Evolutionary conservation across 108 stramenopile genomes (phyloP).

Genomic region (Thalassiosira profunda): DNA sequence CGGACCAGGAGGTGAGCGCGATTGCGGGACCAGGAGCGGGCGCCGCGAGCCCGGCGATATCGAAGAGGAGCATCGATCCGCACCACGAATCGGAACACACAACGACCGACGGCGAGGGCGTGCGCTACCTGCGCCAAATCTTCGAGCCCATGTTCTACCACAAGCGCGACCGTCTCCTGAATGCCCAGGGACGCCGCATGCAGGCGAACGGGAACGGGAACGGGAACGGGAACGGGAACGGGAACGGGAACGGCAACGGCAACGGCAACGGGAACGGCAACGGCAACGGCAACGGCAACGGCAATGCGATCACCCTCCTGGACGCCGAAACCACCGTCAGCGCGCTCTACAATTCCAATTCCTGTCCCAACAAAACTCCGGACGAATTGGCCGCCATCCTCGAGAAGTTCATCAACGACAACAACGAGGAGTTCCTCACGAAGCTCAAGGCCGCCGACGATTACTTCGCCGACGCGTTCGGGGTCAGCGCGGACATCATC

Average conservation of each 20-base stretch:
- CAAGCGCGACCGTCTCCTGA: too few relatives aligned
- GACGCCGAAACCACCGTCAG: neutral
- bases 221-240: too few relatives aligned
- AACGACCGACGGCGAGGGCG: neutral
- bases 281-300: too few relatives aligned
- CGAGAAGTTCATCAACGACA: neutral
- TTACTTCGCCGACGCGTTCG: neutral
- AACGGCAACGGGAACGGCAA: too few relatives aligned
- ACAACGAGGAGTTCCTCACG: neutral
- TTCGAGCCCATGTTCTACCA: neutral
- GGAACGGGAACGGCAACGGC: too few relatives aligned
- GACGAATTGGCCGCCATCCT: neutral
- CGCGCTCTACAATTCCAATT: neutral
- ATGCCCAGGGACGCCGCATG: too few relatives aligned
- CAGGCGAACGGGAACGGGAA: too few relatives aligned
- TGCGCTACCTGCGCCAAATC: neutral
- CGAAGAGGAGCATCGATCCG: conserved; percentile 3
- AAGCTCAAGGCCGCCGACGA: neutral
- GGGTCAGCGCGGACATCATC: neutral
- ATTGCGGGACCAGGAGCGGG: neutral
- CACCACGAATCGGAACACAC: too few relatives aligned
- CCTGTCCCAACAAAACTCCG: neutral
- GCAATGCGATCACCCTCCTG: neutral
- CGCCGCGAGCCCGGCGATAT: neutral
- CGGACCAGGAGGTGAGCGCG: neutral